Percentiles rank a stretch among this genome's conserved stretches.
These are phyloP conservation scores for Eutypella sp. DNA, from an alignment of 2,329 filamentous ascomycete species.

Conservation along the genomic window DNA sequence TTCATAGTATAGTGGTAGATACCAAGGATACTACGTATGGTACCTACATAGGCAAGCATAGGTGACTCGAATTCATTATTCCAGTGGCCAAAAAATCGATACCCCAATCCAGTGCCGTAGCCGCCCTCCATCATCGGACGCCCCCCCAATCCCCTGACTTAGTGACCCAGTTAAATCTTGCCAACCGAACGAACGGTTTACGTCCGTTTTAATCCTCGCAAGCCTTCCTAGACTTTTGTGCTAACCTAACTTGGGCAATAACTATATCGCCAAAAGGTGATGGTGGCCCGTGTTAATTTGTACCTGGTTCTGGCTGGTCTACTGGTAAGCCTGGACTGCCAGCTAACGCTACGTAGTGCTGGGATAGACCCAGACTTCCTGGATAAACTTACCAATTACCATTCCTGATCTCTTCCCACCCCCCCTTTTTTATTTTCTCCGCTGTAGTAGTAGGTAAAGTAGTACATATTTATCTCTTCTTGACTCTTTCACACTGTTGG, in stretches of 20 bases:
- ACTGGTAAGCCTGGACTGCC: not conserved
- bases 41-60: too few species aligned
- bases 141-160: not conserved
- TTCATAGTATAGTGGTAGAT: too few species aligned
- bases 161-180: not conserved
- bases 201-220: not conserved
- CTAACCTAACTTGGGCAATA: not conserved
- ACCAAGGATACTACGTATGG: too few species aligned
- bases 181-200: conserved; percentile 1
- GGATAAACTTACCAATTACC: not conserved
- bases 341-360: not conserved
- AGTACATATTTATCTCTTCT: not conserved
- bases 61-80: not conserved
- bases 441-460: too few species aligned
- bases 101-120: not conserved
- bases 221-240: too few species aligned
- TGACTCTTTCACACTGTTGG: not conserved
- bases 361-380: not conserved
- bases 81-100: not conserved
- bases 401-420: not conserved
- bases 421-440: too few species aligned
- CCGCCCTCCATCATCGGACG: not conserved
- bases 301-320: too few species aligned
- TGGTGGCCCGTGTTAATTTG: not conserved
- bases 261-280: not conserved